Conservation (phyloP, 2,329 filamentous ascomycete genomes). For the Fusarium mangiferae region DNA sequence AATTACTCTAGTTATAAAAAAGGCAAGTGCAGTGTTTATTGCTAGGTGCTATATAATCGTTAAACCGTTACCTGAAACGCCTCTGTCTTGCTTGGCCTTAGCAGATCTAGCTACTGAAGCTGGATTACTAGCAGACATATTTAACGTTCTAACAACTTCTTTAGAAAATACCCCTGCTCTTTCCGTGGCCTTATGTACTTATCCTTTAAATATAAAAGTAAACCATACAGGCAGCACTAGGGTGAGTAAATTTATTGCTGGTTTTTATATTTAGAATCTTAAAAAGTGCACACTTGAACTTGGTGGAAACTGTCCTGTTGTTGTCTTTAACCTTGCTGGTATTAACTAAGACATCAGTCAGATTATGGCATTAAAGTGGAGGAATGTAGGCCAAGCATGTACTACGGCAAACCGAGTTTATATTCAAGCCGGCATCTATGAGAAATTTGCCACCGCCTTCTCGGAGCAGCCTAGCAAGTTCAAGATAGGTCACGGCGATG, state of each 20-base stretch:
- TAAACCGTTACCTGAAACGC: conserved; percentile 79
- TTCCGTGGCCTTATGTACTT: conserved; percentile 56
- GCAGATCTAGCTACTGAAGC: conserved; percentile 75
- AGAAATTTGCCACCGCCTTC: background rate
- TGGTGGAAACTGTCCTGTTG: conserved; percentile 74
- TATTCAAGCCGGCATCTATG: background rate
- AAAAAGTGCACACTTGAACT: conserved; percentile 77
- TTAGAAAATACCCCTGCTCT: conserved; percentile 55
- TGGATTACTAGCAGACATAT: conserved; percentile 76
- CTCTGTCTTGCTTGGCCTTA: conserved; percentile 75
- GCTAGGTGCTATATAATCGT: conserved; percentile 80
- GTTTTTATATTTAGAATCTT: conserved; percentile 67
- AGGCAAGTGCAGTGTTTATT: conserved; percentile 66
- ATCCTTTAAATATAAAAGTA: too few species aligned
- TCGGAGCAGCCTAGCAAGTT: background rate
- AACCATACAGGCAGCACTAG: conserved; percentile 68
- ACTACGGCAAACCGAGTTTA: background rate
- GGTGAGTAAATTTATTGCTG: conserved; percentile 73
- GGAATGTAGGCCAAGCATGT: conserved; percentile 72
- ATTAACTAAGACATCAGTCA: background rate
- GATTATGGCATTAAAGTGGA: conserved; percentile 64
- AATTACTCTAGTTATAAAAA: conserved; percentile 61
- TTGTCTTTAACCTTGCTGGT: conserved; percentile 75
- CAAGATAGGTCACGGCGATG: background rate
- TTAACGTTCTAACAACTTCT: conserved; percentile 61